Conservation (phyloP, 345 rosid genomes). For the Erysimum cheiranthoides region DNA sequence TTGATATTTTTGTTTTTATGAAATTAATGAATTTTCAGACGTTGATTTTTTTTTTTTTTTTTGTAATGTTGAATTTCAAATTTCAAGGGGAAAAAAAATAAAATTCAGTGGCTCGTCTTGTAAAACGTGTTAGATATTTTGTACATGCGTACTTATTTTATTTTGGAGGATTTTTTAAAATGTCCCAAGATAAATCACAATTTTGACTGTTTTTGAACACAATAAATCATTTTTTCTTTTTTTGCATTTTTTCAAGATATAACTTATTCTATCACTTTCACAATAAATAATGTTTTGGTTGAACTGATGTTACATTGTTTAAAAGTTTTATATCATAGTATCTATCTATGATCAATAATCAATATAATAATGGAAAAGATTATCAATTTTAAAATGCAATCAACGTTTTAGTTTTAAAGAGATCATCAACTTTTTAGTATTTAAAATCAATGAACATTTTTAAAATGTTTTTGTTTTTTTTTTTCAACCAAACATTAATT, state of each 20-base stretch:
- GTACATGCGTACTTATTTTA: slow-evolving; percentile 17
- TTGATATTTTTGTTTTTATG: background rate
- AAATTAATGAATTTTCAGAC: background rate
- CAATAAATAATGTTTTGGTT: background rate
- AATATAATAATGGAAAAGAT: background rate
- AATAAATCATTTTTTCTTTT: background rate
- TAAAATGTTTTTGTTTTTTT: too few species aligned
- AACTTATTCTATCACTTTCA: slow-evolving; percentile 10
- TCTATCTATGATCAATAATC: background rate
- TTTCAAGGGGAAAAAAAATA: background rate
- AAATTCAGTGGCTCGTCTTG: slow-evolving; percentile 14
- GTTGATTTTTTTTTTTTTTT: background rate
- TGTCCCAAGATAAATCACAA: background rate
- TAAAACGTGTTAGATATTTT: slow-evolving; percentile 33
- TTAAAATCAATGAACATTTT: too few species aligned
- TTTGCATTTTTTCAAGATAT: background rate
- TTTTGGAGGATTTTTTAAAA: background rate
- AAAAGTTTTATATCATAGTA: background rate
- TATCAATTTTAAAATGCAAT: background rate
- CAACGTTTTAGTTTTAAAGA: background rate
- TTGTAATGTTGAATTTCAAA: slow-evolving; percentile 20
- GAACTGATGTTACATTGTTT: slow-evolving; percentile 12
- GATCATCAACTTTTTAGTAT: background rate
- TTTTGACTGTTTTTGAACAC: background rate
- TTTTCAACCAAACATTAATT: too few species aligned